phyloP scores from a whole-genome alignment of 192 early-diverging fungal genomes.

The Gryganskiella cystojenkinii region DNA sequence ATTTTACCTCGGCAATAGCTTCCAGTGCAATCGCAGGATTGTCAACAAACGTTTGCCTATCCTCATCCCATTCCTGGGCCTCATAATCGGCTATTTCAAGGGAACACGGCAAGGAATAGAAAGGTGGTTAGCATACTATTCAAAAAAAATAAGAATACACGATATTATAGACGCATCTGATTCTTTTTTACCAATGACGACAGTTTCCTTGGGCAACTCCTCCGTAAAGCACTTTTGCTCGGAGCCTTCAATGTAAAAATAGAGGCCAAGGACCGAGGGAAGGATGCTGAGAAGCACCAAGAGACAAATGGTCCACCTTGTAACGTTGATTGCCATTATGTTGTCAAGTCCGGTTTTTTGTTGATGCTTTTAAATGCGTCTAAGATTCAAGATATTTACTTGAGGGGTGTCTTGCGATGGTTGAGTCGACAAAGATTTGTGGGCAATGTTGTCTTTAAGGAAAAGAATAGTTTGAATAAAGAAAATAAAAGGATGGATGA shows the following conservation, averaged over 20 bases:
- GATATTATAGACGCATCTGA: too few relatives aligned
- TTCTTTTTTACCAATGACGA: constrained; percentile 74
- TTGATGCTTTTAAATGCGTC: background rate
- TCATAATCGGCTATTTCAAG: constrained; percentile 67
- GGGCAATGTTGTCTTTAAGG: background rate
- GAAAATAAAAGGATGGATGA: background rate
- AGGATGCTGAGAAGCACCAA: constrained; percentile 34
- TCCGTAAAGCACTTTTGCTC: constrained; percentile 95
- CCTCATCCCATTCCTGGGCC: constrained; percentile 82
- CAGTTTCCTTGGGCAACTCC: constrained; percentile 90
- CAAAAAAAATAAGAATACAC: too few relatives aligned
- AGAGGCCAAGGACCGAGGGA: constrained; percentile 66
- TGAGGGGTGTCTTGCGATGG: too few relatives aligned
- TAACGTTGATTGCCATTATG: constrained; percentile 16
- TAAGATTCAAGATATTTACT: too few relatives aligned
- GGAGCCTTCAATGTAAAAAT: constrained; percentile 91
- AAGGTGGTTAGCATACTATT: background rate
- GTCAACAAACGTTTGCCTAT: constrained; percentile 65
- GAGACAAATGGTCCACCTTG: constrained; percentile 31
- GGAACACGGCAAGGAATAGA: background rate
- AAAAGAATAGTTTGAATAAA: background rate
- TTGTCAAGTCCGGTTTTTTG: background rate
- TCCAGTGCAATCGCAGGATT: constrained; percentile 72
- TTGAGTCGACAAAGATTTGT: too few relatives aligned
- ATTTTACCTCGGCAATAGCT: constrained; percentile 75